Evolutionary conservation across 2,329 filamentous ascomycete genomes (phyloP), one percentile per base, ranked within the genome.

Genomic region (Septoria petroselini): DNA sequence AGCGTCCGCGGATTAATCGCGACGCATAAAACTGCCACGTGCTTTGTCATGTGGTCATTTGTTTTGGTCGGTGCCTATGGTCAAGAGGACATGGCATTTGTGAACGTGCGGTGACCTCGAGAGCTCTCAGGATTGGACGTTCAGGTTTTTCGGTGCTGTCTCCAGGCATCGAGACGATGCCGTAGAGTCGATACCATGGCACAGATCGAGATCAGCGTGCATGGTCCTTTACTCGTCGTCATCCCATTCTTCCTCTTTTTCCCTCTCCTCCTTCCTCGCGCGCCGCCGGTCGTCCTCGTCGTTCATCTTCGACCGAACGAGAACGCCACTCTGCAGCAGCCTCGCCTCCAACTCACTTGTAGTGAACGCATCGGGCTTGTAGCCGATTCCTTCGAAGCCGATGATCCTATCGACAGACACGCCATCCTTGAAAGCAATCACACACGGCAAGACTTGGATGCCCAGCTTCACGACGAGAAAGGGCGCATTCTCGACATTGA

Each of bases 401-500:
- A 82, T 70, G 29, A 82, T 77, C 19, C 79, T 70, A 59, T 81
- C 79, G 30, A 75, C 74, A 35, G 74, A 71, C 39, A 77, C 69
- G 6, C 78, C 79, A 57, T 80, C 74, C 17, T 78, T 70, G 60
- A 81, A 82, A 3, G 75, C 73, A 42, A 82, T 72, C 14, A 82
- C 76, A 59, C 79, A 82, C 3, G 79, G 79, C 34, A 82, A 65
- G 2, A 82, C 77, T 58, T 81, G 73, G 14, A 82, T 70, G 30
- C 77, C 78, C 23, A 82, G 65, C 59, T 78, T 80, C 3, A 76
- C 76, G 19, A 81, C 78, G 44, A 82, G 65, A 52, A 81, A 82
- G 1, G 79, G 78, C 4, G 77, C 77, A 52, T 82, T 80, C 48
- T 81, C 78, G 27, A 82, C 79, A 54, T 79, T 77, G 61, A 82